Conservation (phyloP, 1,284 basidiomycete genomes). For the Moesziomyces aphidis region DNA sequence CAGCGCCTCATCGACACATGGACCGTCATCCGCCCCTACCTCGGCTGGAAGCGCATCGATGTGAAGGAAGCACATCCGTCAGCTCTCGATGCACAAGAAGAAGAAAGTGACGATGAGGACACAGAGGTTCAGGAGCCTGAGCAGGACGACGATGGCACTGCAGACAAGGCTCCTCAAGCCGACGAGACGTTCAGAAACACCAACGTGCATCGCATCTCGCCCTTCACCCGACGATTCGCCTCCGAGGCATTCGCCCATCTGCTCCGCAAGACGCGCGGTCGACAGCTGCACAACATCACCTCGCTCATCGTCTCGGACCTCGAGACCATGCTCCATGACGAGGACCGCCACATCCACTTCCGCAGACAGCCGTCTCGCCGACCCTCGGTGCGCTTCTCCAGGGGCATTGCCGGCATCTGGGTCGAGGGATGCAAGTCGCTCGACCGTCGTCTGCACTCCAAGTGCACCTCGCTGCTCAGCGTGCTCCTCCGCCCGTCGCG, state of each 20-base stretch:
- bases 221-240: slow-evolving; percentile 63
- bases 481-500: slow-evolving; percentile 32
- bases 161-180: neutral
- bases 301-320: slow-evolving; percentile 53
- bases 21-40: slow-evolving; percentile 54
- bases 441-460: slow-evolving; percentile 56
- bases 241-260: slow-evolving; percentile 66
- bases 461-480: slow-evolving; percentile 35
- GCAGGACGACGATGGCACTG: slow-evolving; percentile 4
- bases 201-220: slow-evolving; percentile 39
- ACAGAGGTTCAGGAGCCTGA: slow-evolving; percentile 13
- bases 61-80: slow-evolving; percentile 8
- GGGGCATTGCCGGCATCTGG: slow-evolving; percentile 64
- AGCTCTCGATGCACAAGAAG: slow-evolving; percentile 1
- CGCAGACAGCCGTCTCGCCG: slow-evolving; percentile 27
- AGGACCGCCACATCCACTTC: slow-evolving; percentile 28
- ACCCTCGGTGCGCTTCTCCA: slow-evolving; percentile 42
- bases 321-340: slow-evolving; percentile 41
- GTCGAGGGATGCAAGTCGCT: slow-evolving; percentile 62
- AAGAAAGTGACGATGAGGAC: slow-evolving; percentile 20
- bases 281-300: slow-evolving; percentile 49
- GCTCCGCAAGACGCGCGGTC: slow-evolving; percentile 57
- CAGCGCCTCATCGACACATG: slow-evolving; percentile 50
- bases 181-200: slow-evolving; percentile 26
- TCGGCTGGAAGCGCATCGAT: slow-evolving; percentile 48